These are phyloP conservation scores for Prunus mongolica DNA, from an alignment of 306 rosid species.

Conservation along the genomic window DNA sequence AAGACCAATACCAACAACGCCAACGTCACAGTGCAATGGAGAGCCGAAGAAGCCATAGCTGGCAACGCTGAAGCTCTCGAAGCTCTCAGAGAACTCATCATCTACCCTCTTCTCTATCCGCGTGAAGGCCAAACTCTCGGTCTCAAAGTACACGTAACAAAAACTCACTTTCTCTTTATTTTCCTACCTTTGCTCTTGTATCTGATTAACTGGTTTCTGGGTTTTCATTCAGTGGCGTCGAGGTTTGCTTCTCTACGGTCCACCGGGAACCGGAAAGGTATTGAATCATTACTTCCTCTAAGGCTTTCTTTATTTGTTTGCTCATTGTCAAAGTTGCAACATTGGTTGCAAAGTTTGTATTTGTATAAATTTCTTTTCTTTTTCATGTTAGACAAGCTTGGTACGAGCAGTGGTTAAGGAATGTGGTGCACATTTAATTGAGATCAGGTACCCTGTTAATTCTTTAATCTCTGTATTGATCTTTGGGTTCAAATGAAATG, in stretches of 20 bases:
- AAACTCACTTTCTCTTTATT: background rate
- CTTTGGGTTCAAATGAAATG: background rate
- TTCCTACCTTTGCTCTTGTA: background rate
- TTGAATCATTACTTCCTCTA: background rate
- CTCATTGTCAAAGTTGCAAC: background rate
- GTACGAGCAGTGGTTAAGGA: constrained; percentile 84
- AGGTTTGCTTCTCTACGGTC: constrained; percentile 82
- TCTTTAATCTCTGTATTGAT: background rate
- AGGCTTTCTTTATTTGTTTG: constrained; percentile 9
- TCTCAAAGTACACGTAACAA: constrained; percentile 37
- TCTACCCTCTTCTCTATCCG: constrained; percentile 56
- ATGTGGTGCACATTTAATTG: constrained; percentile 69
- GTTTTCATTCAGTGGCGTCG: constrained; percentile 69
- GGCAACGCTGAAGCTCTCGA: constrained; percentile 69
- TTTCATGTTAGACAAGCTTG: constrained; percentile 67
- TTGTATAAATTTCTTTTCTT: background rate
- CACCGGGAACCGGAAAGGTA: constrained; percentile 97
- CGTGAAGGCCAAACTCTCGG: constrained; percentile 58
- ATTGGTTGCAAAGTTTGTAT: background rate
- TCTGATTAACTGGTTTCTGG: constrained; percentile 12
- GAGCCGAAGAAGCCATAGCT: constrained; percentile 72
- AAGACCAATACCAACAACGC: background rate
- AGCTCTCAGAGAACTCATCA: constrained; percentile 73
- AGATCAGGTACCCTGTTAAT: constrained; percentile 49
- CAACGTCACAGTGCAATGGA: constrained; percentile 28